Base-by-base conservation (phyloP, 768 basidiomycete species). In the Mycena capillaripes region DNA sequence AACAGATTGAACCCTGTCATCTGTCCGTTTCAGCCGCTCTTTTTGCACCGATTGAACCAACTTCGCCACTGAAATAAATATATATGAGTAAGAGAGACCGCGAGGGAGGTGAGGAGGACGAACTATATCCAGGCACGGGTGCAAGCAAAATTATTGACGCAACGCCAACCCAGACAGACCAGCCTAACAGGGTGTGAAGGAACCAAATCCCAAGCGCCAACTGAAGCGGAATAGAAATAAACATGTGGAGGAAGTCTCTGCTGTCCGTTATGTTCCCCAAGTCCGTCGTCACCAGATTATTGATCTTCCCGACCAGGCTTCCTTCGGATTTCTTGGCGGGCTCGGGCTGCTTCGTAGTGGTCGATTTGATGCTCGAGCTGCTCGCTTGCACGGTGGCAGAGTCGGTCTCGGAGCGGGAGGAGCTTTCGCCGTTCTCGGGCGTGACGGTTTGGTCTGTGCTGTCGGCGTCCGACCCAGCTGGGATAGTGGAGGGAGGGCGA, bases 201-300 rank as follows among this genome's bases (percentile, higher is more conserved):
- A 27, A 85, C 87, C n/a, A 90, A 77, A 44, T 89, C 80, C 14
- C 73, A 34, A 76, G 66, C 0, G 64, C 73, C 16, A 86, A 76
- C 66, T 86, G 72, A 14, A 38, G 29, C 17, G 72, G 72, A n/a
- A 66, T 27, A 25, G 34, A 60, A 6, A 73, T 27, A 25, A 73
- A 9, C 17, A 66, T 56, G 6, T 36, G 6, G 23, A 66, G 14
- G 29, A 73, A 70, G 6, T 73, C 72, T 10, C 72, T 40, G 50
- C 57, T 60, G 30, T 73, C 62, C 23, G 27, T 30, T 17, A 60
- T 65, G 25, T 58, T 65, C 6, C 48, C 44, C 19, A 72, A 32
- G 79, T 95, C 94, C 1, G 91, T 90, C 8, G 93, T 90, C 36
- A 93, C 88, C 8, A 94, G 81, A 66, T 94, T 95, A 79, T 92